phyloP scores from a whole-genome alignment of 768 basidiomycete species.

The Kwoniella pini region DNA sequence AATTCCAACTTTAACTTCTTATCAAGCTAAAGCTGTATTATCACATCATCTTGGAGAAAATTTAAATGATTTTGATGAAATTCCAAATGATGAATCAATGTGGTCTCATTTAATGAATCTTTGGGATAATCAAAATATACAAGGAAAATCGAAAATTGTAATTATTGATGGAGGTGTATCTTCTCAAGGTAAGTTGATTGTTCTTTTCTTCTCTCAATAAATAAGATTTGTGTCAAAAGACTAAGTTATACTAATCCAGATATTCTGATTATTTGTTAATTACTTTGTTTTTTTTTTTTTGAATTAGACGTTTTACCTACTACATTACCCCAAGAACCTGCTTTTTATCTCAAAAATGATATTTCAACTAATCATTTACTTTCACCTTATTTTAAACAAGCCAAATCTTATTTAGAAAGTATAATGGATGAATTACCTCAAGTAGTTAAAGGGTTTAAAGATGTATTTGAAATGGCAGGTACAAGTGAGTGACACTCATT shows the following conservation, averaged over 20 bases:
- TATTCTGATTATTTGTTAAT: not conserved
- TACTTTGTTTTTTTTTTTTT: not conserved
- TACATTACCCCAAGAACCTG: slow-evolving; percentile 32
- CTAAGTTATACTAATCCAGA: no score
- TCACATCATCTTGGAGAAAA: slow-evolving; percentile 43
- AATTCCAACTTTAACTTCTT: slow-evolving; percentile 40
- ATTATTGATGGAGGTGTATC: slow-evolving; percentile 47
- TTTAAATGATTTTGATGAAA: slow-evolving; percentile 47
- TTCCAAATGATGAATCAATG: slow-evolving; percentile 44
- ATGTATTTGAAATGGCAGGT: slow-evolving; percentile 46
- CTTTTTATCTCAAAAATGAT: slow-evolving; percentile 48
- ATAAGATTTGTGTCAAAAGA: no score
- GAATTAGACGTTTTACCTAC: slow-evolving; percentile 42
- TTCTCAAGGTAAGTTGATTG: slow-evolving; percentile 36
- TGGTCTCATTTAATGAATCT: slow-evolving; percentile 44
- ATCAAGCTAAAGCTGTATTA: slow-evolving; percentile 50
- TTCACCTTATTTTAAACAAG: slow-evolving; percentile 45
- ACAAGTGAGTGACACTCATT: slow-evolving; percentile 36
- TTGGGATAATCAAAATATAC: slow-evolving; percentile 20
- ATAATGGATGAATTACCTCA: slow-evolving; percentile 39
- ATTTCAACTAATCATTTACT: slow-evolving; percentile 33
- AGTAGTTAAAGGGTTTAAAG: slow-evolving; percentile 42
- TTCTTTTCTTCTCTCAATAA: no score
- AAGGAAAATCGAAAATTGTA: slow-evolving; percentile 37
- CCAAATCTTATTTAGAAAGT: slow-evolving; percentile 33